Conservation (phyloP, 768 basidiomycete genomes). For the Cystobasidium onofrii region DNA sequence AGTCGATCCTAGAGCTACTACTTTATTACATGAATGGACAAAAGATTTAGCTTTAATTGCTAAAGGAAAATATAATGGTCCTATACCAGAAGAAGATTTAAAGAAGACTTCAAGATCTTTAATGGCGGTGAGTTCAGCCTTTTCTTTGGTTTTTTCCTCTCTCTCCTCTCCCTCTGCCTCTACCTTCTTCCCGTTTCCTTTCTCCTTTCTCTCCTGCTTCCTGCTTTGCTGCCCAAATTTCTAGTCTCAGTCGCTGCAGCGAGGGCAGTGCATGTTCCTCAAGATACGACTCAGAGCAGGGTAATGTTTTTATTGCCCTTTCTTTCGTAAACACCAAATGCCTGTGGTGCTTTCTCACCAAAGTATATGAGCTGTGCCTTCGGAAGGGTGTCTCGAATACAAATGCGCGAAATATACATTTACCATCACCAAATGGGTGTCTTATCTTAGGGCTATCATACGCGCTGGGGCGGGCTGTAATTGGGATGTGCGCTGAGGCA, state of each 20-base stretch:
- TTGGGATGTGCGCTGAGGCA: no score
- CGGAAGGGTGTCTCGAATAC: no score
- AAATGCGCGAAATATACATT: not conserved
- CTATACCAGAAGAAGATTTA: not conserved
- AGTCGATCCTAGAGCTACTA: slow-evolving; percentile 19
- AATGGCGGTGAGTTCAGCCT: slow-evolving; percentile 25
- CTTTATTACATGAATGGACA: slow-evolving; percentile 20
- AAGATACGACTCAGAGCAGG: no score
- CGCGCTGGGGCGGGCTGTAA: no score
- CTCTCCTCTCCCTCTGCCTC: not conserved
- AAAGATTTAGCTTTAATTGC: slow-evolving; percentile 16
- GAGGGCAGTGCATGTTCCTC: not conserved
- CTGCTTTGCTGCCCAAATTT: not conserved
- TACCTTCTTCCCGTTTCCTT: no score
- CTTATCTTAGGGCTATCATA: no score
- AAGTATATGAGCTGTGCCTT: not conserved
- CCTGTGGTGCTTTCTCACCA: not conserved
- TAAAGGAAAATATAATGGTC: slow-evolving; percentile 17
- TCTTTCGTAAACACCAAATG: no score
- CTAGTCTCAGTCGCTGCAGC: not conserved
- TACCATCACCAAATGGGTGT: no score
- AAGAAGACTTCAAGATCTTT: slow-evolving; percentile 19
- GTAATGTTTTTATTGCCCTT: no score
- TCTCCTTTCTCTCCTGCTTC: not conserved
- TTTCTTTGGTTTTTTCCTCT: not conserved